Conservation (phyloP, 176 grass and related monocot genomes). For the Phoenix dactylifera region DNA sequence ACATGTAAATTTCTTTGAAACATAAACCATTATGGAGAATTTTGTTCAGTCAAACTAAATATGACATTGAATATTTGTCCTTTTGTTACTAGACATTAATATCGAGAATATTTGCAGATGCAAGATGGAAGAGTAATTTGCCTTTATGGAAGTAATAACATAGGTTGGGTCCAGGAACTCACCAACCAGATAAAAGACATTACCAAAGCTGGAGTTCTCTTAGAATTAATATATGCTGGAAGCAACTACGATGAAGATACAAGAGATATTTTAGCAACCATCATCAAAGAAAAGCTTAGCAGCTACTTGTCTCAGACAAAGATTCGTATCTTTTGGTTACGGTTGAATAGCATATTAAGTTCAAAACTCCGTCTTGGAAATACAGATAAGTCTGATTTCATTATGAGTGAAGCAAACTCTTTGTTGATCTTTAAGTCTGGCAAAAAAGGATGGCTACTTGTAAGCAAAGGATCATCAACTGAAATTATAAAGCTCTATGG, state of each 20-base stretch:
- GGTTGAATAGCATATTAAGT: constrained; percentile 19
- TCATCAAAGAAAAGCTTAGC: constrained; percentile 11
- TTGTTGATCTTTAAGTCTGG: neutral
- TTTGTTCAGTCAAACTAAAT: too few species aligned
- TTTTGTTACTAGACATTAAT: too few species aligned
- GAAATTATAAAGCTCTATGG: constrained; percentile 12
- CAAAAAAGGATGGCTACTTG: constrained; percentile 5
- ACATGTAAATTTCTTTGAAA: too few species aligned
- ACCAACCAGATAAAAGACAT: constrained; percentile 5
- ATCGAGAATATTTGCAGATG: constrained; percentile 8
- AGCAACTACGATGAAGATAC: constrained; percentile 2
- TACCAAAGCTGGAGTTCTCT: constrained; percentile 1
- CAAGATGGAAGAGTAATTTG: constrained; percentile 13
- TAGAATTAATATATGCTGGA: constrained; percentile 16
- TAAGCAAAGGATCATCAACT: constrained; percentile 6
- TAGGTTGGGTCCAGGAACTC: constrained; percentile 13
- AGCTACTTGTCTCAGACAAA: constrained; percentile 7
- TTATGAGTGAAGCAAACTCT: constrained; percentile 8
- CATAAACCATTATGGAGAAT: too few species aligned
- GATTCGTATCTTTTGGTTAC: constrained; percentile 15
- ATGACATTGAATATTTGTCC: too few species aligned
- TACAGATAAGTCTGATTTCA: constrained; percentile 10
- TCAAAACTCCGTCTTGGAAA: constrained; percentile 7
- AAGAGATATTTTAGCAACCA: constrained; percentile 1
- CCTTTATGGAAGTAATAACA: constrained; percentile 11